Evolutionary conservation across 2,329 filamentous ascomycete species (phyloP).

Genomic region (Trichoderma pleuroti): DNA sequence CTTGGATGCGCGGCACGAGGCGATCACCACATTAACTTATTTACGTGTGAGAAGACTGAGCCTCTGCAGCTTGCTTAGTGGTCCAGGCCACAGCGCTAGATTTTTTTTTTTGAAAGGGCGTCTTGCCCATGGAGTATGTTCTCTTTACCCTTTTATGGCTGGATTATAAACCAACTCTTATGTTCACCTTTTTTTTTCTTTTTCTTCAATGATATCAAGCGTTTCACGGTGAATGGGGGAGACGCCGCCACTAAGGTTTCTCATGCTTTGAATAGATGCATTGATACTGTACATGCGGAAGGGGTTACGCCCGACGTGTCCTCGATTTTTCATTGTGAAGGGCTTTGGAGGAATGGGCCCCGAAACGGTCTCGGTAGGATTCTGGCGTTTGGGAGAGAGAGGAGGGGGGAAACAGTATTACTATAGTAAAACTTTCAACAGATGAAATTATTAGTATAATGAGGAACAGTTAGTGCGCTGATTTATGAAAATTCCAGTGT

Average conservation of each 20-base stretch:
- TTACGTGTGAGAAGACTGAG: slow-evolving; percentile 60
- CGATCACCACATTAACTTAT: slow-evolving; percentile 88
- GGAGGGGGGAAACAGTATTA: not conserved
- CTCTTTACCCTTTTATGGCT: not conserved
- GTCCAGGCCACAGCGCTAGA: not conserved
- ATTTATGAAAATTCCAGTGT: not conserved
- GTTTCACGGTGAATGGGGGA: not conserved
- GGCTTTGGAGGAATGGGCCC: not conserved
- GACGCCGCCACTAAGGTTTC: slow-evolving; percentile 2
- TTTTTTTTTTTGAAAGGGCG: not conserved
- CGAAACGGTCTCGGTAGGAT: not conserved
- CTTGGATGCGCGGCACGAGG: slow-evolving; percentile 82
- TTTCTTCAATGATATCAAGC: slow-evolving; percentile 6
- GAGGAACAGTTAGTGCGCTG: not conserved
- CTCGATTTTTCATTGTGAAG: not conserved
- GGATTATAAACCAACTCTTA: not conserved
- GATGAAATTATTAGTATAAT: not conserved
- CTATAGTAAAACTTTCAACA: not conserved
- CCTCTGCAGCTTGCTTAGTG: slow-evolving; percentile 23
- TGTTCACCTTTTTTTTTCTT: not conserved
- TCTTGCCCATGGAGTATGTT: not conserved
- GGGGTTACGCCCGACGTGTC: not conserved
- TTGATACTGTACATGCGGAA: slow-evolving; percentile 8
- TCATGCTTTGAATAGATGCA: slow-evolving; percentile 19
- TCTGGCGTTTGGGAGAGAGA: slow-evolving; percentile 13